Conservation (phyloP, 106 monocot species). For the Narthecium ossifragum region DNA sequence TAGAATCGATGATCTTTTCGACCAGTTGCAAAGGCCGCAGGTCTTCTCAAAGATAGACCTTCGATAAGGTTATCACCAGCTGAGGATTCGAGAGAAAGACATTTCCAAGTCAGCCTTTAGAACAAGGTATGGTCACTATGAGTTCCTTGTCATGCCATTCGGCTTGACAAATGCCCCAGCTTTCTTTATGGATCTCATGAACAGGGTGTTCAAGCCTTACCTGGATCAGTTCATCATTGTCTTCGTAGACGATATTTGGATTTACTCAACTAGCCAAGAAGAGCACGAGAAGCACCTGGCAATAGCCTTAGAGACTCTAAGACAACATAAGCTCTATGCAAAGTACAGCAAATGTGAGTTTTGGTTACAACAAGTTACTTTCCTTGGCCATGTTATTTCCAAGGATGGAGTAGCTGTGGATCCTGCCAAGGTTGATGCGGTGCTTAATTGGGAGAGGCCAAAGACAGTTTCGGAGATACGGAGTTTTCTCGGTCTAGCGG, state of each 20-base stretch:
- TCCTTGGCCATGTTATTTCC: constrained; percentile 1
- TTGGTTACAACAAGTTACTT: background rate
- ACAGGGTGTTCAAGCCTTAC: background rate
- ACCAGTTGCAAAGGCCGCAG: background rate
- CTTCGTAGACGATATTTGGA: background rate
- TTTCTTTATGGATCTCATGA: background rate
- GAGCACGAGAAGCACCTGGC: background rate
- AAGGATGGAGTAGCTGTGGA: background rate
- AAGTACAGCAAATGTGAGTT: background rate
- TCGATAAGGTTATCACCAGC: background rate
- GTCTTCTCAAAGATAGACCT: background rate
- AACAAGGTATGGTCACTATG: background rate
- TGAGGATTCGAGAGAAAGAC: background rate
- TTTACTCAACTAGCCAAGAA: background rate
- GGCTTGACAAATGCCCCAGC: background rate
- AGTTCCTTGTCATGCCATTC: background rate
- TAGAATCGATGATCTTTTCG: constrained; percentile 8
- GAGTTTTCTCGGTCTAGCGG: background rate
- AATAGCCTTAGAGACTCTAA: background rate
- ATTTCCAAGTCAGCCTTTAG: background rate
- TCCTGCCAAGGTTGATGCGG: background rate
- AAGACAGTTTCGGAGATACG: background rate
- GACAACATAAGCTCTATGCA: background rate
- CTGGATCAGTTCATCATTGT: background rate
- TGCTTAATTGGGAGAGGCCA: background rate